Evolutionary conservation across 352 stramenopile species (phyloP).

Genomic region (Phytophthora fragariaefolia): DNA sequence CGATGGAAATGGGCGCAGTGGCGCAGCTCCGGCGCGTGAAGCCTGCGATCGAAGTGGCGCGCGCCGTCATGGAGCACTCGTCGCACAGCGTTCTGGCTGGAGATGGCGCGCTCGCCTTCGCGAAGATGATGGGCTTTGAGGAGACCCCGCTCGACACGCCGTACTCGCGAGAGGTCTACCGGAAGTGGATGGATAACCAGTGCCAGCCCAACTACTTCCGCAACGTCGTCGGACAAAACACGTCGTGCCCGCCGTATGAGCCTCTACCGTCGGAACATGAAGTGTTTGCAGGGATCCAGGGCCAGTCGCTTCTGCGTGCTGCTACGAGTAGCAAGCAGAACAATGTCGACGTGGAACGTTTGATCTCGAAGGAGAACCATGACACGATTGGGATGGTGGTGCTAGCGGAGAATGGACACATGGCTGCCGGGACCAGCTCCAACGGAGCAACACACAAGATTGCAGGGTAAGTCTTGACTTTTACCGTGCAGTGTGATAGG

Average conservation of each 20-base stretch:
- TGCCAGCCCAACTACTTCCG: constrained; percentile 94
- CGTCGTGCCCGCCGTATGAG: constrained; percentile 83
- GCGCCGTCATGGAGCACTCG: constrained; percentile 90
- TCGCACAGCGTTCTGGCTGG: constrained; percentile 88
- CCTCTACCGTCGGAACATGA: constrained; percentile 37
- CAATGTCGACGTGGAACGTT: constrained; percentile 21
- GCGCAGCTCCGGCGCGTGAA: constrained; percentile 84
- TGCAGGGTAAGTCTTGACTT: constrained; percentile 59
- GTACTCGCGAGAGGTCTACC: constrained; percentile 58
- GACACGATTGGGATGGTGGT: constrained; percentile 93
- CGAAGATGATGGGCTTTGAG: constrained; percentile 92
- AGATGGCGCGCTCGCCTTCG: constrained; percentile 86
- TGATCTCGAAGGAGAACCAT: constrained; percentile 79
- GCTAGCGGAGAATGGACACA: constrained; percentile 61
- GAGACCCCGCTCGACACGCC: constrained; percentile 75
- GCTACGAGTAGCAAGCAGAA: constrained; percentile 23
- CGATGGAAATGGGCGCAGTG: constrained; percentile 88
- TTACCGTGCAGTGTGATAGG: background rate
- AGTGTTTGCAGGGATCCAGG: constrained; percentile 31
- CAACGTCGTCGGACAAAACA: constrained; percentile 72
- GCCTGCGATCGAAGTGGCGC: constrained; percentile 81
- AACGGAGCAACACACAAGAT: constrained; percentile 93
- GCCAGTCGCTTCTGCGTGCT: constrained; percentile 25
- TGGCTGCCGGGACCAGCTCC: constrained; percentile 87
- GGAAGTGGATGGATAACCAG: constrained; percentile 57